Evolutionary conservation across 495 filamentous ascomycete species (phyloP).

Genomic region (Lindgomyces ingoldianus): DNA sequence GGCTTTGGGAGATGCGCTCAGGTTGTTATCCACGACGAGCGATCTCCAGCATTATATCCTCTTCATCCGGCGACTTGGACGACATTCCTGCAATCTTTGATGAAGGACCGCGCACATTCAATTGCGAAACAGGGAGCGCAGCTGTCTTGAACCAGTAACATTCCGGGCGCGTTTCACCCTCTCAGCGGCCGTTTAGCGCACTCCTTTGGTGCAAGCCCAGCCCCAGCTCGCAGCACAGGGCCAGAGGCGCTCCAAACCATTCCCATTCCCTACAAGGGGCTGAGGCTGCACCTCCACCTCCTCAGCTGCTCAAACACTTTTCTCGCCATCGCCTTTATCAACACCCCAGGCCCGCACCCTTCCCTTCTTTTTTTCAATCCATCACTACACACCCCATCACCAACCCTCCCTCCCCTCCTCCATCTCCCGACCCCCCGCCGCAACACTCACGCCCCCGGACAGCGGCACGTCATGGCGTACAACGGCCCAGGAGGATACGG

Average conservation of each 20-base stretch:
- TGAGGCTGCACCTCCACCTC: slow-evolving; percentile 17
- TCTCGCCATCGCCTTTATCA: slow-evolving; percentile 14
- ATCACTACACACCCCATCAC: slow-evolving; percentile 1
- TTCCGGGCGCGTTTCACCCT: slow-evolving; percentile 13
- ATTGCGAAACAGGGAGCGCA: slow-evolving; percentile 5
- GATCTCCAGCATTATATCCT: no score
- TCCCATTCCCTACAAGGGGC: background rate
- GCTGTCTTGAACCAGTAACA: background rate
- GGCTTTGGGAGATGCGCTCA: background rate
- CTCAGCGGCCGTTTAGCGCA: slow-evolving; percentile 15
- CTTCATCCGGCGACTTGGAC: no score
- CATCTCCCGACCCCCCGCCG: background rate
- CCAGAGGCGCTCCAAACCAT: background rate
- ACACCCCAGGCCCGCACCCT: slow-evolving; percentile 1
- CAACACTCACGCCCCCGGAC: slow-evolving; percentile 7
- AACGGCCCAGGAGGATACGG: slow-evolving; percentile 38
- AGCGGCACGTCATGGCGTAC: slow-evolving; percentile 38
- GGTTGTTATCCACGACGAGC: no score
- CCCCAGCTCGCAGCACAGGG: no score
- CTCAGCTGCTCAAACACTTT: slow-evolving; percentile 19
- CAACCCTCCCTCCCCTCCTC: background rate
- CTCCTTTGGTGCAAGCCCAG: no score
- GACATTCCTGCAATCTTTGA: slow-evolving; percentile 2
- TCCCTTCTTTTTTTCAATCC: slow-evolving; percentile 1
- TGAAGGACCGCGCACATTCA: background rate